Evolutionary conservation across 1,139 yeast species (phyloP), one percentile per base, ranked within the genome.

Genomic region (Eremothecium gossypii): DNA sequence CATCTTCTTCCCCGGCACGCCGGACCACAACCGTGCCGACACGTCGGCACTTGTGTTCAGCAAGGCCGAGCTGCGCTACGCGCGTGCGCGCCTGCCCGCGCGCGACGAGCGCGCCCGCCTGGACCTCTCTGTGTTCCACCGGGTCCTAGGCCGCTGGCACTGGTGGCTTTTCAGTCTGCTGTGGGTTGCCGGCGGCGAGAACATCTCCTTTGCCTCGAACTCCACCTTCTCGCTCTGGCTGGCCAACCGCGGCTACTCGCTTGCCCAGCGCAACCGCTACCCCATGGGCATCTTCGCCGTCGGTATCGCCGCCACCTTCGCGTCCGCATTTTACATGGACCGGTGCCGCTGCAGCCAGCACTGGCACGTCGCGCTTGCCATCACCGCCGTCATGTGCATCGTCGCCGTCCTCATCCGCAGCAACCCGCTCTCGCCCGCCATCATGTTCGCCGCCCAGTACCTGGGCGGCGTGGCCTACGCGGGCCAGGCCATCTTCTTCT

Each of bases 141-240:
- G 81, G 51, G 76, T 75, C 1, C 49, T 70, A 34, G 75, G 73
- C 2, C 66, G 68, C 42, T 77, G 81, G 81, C 77, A 73, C 51
- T 76, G 77, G 77, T 76, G 74, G 68, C 50, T 71, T 7, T 74
- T 77, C 46, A 69, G 76, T 4, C 52, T 72, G 9, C 67, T 76
- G 8, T 77, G 80, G 79, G 67, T 71, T 1, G 58, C 76, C 40
- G 80, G 77, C n/a, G 82, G 82, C 46, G 77, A 73, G 51, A 76
- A 75, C 55, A 74, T 74, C 49, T 71, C 79, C 14, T 76, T 67
- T 54, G 68, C 73, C 4, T 65, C 76, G 8, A 76, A 76, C 57
- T 62, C 77, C 2, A 61, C 76, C 7, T 71, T 76, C 53, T 71
- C 79, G 2, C 57, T 76, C 30, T 76, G 77, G 73, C 59, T 76